These are phyloP conservation scores for Rhododendron molle DNA, from an alignment of 148 eudicot species.

Conservation along the genomic window DNA sequence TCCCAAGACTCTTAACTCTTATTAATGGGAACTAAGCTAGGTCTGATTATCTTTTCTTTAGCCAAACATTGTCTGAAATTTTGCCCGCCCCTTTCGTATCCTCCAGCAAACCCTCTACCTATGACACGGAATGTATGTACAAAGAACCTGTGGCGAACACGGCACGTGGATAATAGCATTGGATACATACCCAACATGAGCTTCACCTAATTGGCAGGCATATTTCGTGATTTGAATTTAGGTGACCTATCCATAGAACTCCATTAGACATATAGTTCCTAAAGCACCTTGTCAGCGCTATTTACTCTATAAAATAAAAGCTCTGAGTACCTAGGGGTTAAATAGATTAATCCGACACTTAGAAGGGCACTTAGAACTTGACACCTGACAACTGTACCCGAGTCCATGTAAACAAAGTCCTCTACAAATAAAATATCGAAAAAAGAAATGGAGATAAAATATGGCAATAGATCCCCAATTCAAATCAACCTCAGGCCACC, in stretches of 20 bases:
- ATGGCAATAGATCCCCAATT: neutral
- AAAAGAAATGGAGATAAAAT: too few species aligned
- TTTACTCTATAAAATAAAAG: neutral
- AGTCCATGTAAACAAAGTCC: neutral
- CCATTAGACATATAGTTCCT: neutral
- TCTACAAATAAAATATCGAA: neutral
- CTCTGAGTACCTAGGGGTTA: neutral
- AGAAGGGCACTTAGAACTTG: too few species aligned
- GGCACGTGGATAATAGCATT: neutral
- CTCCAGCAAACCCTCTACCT: neutral
- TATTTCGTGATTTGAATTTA: neutral
- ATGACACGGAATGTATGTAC: neutral
- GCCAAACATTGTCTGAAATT: neutral
- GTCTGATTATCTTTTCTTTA: neutral
- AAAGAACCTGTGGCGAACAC: neutral
- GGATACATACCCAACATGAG: neutral
- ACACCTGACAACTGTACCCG: neutral
- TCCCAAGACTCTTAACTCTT: neutral
- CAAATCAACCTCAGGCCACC: neutral
- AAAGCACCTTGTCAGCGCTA: neutral
- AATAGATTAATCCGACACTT: neutral
- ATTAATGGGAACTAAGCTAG: neutral
- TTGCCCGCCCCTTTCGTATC: neutral
- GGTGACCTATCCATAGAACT: neutral
- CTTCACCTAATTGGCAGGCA: neutral